Conservation (phyloP, 495 filamentous ascomycete species). For the Cryomyces antarcticus region DNA sequence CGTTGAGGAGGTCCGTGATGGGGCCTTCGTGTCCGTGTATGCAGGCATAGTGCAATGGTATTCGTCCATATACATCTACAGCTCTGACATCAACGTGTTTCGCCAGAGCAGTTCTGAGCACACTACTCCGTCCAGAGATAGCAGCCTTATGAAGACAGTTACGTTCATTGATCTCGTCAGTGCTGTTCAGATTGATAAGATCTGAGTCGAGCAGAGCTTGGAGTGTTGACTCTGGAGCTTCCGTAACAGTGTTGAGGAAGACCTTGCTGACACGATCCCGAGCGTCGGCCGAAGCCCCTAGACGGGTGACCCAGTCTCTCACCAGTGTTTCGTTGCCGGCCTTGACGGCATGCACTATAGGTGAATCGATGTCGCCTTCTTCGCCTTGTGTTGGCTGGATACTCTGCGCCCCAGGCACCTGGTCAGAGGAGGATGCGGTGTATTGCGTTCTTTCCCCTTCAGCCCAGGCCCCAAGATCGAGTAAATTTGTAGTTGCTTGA, state of each 20-base stretch:
- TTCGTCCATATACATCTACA: slow-evolving; percentile 80
- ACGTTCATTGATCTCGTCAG: slow-evolving; percentile 92
- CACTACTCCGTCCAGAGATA: slow-evolving; percentile 63
- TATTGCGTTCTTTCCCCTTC: slow-evolving; percentile 80
- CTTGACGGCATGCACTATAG: slow-evolving; percentile 72
- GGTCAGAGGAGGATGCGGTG: slow-evolving; percentile 39
- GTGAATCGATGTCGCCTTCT: slow-evolving; percentile 68
- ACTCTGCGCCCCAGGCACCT: slow-evolving; percentile 20
- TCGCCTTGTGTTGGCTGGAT: slow-evolving; percentile 37
- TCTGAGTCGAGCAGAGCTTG: slow-evolving; percentile 56
- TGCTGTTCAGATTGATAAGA: slow-evolving; percentile 65
- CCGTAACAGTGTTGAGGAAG: slow-evolving; percentile 71
- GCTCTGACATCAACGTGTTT: slow-evolving; percentile 52
- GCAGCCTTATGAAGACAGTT: slow-evolving; percentile 91
- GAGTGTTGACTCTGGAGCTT: slow-evolving; percentile 62
- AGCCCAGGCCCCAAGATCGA: slow-evolving; percentile 89
- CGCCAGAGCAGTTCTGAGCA: slow-evolving; percentile 51
- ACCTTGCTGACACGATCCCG: slow-evolving; percentile 62
- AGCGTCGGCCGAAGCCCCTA: slow-evolving; percentile 33
- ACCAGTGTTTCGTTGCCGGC: slow-evolving; percentile 44
- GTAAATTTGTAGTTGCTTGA: slow-evolving; percentile 76
- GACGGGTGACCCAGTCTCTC: slow-evolving; percentile 39
- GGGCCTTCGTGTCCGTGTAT: slow-evolving; percentile 82
- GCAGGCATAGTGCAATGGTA: slow-evolving; percentile 88
- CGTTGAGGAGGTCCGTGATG: slow-evolving; percentile 47